Evolutionary conservation across 257 asterid species (phyloP), one percentile per base, ranked within the genome.

Genomic region (Solanum lignicaule): DNA sequence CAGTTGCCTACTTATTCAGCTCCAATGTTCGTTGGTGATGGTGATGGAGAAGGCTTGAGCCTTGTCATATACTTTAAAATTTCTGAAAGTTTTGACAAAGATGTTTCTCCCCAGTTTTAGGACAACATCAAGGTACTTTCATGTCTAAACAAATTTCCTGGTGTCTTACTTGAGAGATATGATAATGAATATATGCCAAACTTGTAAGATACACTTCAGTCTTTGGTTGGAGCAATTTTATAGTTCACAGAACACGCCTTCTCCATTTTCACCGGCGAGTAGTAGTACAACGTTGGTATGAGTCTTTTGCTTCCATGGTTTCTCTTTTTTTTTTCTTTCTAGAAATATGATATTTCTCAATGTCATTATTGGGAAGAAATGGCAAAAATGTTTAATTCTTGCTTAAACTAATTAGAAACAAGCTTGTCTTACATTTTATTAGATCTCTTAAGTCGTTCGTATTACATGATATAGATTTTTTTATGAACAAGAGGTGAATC

Each of bases 1-100:
- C 99, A 97, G 98, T 92, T 97, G 90, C 99, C 99, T 1, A 86
- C 94, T 55, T 97, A 97, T 91, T 94, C 98, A 8, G 91, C 98
- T 60, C 89, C 98, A 69, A 88, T 97, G 90, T 97, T 97, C 90
- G 94, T 94, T 87, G 98, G 99, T 35, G 99, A 96, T 86, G 89
- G 92, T 20, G 98, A 97, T 25, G 99, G 99, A 29, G 98, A 97
- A 91, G 99, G 99, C 89, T 93, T 96, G 90, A 94, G 98, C 91
- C 94, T 96, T 62, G 99, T 96, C 33, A 89, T 97, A 90, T 96
- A 94, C 83, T 97, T 95, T 90, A 96, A 94, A 90, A 94, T 97
- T 86, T 93, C 95, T 4, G 99, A 97, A 86, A 92, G 84, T 89
- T 94, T 87, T 76, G 94, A 94, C 60, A 90, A 88, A 88, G 98